phyloP scores from a whole-genome alignment of 1,284 basidiomycete species.

The Trichosporon ovoides region DNA sequence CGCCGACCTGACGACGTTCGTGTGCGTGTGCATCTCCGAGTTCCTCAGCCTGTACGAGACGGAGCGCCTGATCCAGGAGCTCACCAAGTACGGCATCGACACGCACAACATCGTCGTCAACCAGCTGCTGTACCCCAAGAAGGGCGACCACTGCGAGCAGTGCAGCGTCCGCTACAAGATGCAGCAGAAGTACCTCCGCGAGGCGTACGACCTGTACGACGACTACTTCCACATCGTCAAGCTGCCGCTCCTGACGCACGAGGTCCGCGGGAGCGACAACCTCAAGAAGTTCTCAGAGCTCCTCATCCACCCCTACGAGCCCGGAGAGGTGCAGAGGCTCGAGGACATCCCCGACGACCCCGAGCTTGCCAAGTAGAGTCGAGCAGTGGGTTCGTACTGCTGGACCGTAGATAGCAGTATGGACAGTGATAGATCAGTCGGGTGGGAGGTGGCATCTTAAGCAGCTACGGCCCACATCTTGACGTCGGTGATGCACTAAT shows the following conservation, averaged over 20 bases:
- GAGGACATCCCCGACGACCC: conserved; percentile 4
- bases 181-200: conserved; percentile 93
- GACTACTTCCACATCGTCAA: conserved; percentile 95
- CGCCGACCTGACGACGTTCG: conserved; percentile 95
- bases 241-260: conserved; percentile 90
- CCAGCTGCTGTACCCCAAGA: conserved; percentile 89
- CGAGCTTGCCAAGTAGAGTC: neutral
- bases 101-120: conserved; percentile 99
- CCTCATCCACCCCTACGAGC: neutral
- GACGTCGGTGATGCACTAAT: neutral
- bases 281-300: conserved; percentile 77
- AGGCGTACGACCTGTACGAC: conserved; percentile 92
- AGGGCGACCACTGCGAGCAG: conserved; percentile 86
- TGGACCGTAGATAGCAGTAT: no score
- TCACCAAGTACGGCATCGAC: conserved; percentile 95
- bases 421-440: no score
- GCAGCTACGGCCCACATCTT: no score
- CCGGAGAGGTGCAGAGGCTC: conserved; percentile 13
- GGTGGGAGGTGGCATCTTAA: no score
- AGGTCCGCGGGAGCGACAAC: conserved; percentile 91
- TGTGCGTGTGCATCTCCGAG: conserved; percentile 97
- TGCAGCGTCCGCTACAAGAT: conserved; percentile 91
- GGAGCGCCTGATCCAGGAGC: conserved; percentile 92
- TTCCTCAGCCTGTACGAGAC: conserved; percentile 98
- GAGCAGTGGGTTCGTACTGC: no score